Conservation (phyloP, 495 filamentous ascomycete genomes). For the Rhizodiscina lignyota region DNA sequence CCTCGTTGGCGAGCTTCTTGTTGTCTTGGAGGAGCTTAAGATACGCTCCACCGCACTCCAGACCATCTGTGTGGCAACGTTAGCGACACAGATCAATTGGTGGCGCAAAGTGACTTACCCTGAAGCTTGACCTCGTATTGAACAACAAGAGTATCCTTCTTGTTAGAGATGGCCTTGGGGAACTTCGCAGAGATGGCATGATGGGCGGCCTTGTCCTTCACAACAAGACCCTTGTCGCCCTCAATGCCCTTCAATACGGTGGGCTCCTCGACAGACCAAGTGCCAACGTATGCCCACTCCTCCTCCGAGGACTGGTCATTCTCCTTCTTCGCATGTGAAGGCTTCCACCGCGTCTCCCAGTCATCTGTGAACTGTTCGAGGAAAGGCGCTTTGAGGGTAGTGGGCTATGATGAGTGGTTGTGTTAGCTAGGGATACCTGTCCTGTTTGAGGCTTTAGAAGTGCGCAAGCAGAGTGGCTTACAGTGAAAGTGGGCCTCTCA, state of each 20-base stretch:
- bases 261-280: slow-evolving; percentile 95
- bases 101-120: slow-evolving; percentile 39
- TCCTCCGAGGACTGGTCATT: slow-evolving; percentile 64
- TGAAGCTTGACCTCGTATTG: slow-evolving; percentile 99
- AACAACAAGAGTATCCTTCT: slow-evolving; percentile 88
- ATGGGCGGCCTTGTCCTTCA: slow-evolving; percentile 93
- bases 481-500: slow-evolving; percentile 74
- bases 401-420: slow-evolving; percentile 40
- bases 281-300: slow-evolving; percentile 95
- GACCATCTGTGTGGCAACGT: slow-evolving; percentile 62
- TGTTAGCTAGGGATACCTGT: slow-evolving; percentile 10
- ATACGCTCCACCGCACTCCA: slow-evolving; percentile 98
- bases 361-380: slow-evolving; percentile 95
- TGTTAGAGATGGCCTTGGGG: slow-evolving; percentile 89
- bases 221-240: slow-evolving; percentile 88
- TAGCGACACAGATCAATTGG: no score
- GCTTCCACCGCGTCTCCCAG: slow-evolving; percentile 85
- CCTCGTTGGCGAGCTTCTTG: slow-evolving; percentile 88
- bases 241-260: slow-evolving; percentile 83
- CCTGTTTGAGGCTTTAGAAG: slow-evolving; percentile 2
- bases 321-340: slow-evolving; percentile 93
- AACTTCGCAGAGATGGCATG: slow-evolving; percentile 99
- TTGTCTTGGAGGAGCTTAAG: slow-evolving; percentile 98
- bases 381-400: slow-evolving; percentile 79
- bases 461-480: slow-evolving; percentile 41